Evolutionary conservation across 1,139 yeast species (phyloP).

Genomic region (Citeromyces siamensis): DNA sequence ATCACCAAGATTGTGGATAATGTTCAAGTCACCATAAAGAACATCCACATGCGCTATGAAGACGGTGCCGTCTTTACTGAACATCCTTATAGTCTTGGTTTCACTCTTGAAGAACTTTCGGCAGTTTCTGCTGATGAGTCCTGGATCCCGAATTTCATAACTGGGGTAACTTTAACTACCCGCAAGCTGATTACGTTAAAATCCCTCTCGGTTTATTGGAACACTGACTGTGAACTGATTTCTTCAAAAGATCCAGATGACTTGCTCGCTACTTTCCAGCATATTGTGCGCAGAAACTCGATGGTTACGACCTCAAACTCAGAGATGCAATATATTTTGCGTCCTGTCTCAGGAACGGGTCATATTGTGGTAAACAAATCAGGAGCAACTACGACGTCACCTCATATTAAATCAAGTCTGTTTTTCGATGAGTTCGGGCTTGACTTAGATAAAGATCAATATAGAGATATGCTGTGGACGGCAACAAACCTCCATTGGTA

Average conservation of each 20-base stretch:
- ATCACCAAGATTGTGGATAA: conserved; percentile 88
- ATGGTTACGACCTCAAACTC: conserved; percentile 15
- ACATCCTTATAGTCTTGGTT: conserved; percentile 71
- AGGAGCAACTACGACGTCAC: conserved; percentile 55
- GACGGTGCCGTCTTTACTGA: conserved; percentile 57
- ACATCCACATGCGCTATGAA: conserved; percentile 87
- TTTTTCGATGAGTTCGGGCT: conserved; percentile 83
- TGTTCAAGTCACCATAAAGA: conserved; percentile 82
- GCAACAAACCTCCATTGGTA: conserved; percentile 76
- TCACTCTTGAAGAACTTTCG: conserved; percentile 74
- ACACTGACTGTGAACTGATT: conserved; percentile 49
- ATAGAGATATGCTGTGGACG: conserved; percentile 70
- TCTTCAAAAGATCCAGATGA: conserved; percentile 30
- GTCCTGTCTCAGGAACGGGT: conserved; percentile 88
- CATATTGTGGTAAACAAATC: conserved; percentile 68
- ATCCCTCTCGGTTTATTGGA: conserved; percentile 76
- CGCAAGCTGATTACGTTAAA: conserved; percentile 70
- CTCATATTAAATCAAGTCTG: conserved; percentile 67
- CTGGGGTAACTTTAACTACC: conserved; percentile 55
- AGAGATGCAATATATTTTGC: conserved; percentile 52
- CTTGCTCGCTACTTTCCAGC: conserved; percentile 28
- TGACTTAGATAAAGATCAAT: conserved; percentile 75
- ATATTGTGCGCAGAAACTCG: conserved; percentile 17
- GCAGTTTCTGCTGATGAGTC: conserved; percentile 81
- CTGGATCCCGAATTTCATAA: conserved; percentile 82